Evolutionary conservation across 2,329 filamentous ascomycete species (phyloP).

Genomic region (Emergomyces pasteurianus): DNA sequence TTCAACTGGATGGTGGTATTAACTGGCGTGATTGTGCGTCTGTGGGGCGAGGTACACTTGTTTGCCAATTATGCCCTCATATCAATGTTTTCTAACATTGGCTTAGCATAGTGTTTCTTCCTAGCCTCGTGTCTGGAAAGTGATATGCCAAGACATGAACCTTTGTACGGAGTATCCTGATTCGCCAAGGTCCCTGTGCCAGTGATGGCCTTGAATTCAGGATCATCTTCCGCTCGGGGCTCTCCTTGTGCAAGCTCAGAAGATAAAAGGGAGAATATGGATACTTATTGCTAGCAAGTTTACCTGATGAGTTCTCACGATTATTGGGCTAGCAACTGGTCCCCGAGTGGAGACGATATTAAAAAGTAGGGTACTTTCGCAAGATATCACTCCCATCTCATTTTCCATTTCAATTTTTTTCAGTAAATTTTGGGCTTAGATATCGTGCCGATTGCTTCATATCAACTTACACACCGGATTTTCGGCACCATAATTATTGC

Average conservation of each 20-base stretch:
- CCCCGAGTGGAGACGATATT: constrained; percentile 19
- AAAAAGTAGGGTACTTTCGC: constrained; percentile 9
- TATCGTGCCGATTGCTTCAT: constrained; percentile 6
- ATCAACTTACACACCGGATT: constrained; percentile 19
- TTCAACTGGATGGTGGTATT: background rate
- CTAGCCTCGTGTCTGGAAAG: background rate
- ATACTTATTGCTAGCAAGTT: constrained; percentile 18
- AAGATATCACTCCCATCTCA: background rate
- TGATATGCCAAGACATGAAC: constrained; percentile 10
- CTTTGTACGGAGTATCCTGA: constrained; percentile 9
- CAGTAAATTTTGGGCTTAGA: background rate
- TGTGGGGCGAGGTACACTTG: background rate
- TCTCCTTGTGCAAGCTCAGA: constrained; percentile 15
- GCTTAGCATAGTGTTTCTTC: background rate
- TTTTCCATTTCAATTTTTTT: background rate
- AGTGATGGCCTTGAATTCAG: constrained; percentile 18
- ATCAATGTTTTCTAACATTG: background rate
- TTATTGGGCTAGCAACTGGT: constrained; percentile 19
- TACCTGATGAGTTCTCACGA: constrained; percentile 17
- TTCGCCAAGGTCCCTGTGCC: constrained; percentile 16
- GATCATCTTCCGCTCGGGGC: constrained; percentile 17
- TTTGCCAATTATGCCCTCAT: background rate
- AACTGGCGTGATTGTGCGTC: background rate
- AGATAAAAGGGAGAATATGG: constrained; percentile 10
- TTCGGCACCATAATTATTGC: constrained; percentile 19